Conservation (phyloP, 2,329 filamentous ascomycete species). For the Botrytis pseudocinerea region DNA sequence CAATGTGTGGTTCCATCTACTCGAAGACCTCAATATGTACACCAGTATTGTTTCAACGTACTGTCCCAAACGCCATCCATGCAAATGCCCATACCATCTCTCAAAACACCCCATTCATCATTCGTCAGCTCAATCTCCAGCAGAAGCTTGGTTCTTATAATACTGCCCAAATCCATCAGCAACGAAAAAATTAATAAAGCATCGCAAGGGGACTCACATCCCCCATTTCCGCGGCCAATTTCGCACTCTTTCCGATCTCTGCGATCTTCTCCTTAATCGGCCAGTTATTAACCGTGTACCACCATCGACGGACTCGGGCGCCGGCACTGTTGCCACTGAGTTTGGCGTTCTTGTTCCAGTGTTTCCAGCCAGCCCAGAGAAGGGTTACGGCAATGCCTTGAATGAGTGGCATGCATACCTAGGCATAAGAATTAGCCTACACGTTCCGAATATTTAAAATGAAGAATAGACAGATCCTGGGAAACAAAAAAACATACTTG, state of each 20-base stretch:
- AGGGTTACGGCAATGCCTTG: constrained; percentile 92
- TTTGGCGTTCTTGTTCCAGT: constrained; percentile 79
- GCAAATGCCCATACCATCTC: not conserved
- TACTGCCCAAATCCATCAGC: constrained; percentile 37
- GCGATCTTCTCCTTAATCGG: constrained; percentile 52
- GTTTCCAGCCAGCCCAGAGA: constrained; percentile 80
- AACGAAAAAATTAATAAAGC: constrained; percentile 30
- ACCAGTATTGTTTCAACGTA: constrained; percentile 9
- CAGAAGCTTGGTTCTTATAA: constrained; percentile 36
- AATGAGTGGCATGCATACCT: constrained; percentile 82
- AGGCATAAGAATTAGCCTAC: constrained; percentile 7
- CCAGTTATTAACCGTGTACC: constrained; percentile 96
- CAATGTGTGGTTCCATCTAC: not conserved
- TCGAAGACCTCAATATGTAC: not conserved
- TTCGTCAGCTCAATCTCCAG: constrained; percentile 28
- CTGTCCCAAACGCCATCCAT: constrained; percentile 21
- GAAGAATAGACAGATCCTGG: not conserved
- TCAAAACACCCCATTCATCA: constrained; percentile 21
- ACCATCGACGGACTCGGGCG: constrained; percentile 81
- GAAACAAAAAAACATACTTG: constrained; percentile 60
- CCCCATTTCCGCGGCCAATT: constrained; percentile 45
- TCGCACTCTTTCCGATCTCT: constrained; percentile 33
- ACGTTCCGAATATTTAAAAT: not conserved
- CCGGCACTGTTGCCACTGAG: constrained; percentile 76
- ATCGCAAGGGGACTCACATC: constrained; percentile 42